phyloP scores from a whole-genome alignment of 352 stramenopile genomes.

The Lagenidium giganteum region DNA sequence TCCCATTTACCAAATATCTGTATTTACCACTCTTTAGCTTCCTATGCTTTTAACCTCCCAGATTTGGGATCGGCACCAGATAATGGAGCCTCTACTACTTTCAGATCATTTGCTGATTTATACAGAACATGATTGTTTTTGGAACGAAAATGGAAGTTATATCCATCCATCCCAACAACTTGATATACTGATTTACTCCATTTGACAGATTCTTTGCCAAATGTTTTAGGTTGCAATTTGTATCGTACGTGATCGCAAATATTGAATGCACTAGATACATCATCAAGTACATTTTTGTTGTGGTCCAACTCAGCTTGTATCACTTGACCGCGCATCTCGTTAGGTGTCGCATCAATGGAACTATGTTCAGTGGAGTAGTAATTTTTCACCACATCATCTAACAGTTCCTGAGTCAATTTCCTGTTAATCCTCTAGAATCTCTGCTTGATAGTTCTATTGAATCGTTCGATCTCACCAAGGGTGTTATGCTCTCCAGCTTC shows the following conservation, averaged over 20 bases:
- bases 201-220: slow-evolving; percentile 3
- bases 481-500: slow-evolving; percentile 28
- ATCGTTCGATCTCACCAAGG: slow-evolving; percentile 38
- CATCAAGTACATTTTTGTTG: slow-evolving; percentile 14
- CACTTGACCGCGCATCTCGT: slow-evolving; percentile 20
- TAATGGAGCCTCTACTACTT: slow-evolving; percentile 3
- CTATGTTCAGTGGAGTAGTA: slow-evolving; percentile 30
- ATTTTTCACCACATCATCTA: slow-evolving; percentile 23
- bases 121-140: slow-evolving; percentile 10
- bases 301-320: slow-evolving; percentile 11
- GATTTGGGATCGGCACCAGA: neutral
- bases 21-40: slow-evolving; percentile 9
- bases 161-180: slow-evolving; percentile 8
- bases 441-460: slow-evolving; percentile 33
- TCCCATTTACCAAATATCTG: slow-evolving; percentile 5
- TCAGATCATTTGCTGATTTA: slow-evolving; percentile 8
- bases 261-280: slow-evolving; percentile 9
- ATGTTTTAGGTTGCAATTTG: too few relatives aligned
- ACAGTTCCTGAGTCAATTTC: slow-evolving; percentile 16
- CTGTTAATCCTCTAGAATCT: slow-evolving; percentile 18
- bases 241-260: too few relatives aligned
- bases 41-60: slow-evolving; percentile 4
- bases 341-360: slow-evolving; percentile 19
- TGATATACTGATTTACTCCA: slow-evolving; percentile 10
- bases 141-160: slow-evolving; percentile 3